Evolutionary conservation across 2,329 filamentous ascomycete genomes (phyloP).

Genomic region (Ophiostoma australiae): DNA sequence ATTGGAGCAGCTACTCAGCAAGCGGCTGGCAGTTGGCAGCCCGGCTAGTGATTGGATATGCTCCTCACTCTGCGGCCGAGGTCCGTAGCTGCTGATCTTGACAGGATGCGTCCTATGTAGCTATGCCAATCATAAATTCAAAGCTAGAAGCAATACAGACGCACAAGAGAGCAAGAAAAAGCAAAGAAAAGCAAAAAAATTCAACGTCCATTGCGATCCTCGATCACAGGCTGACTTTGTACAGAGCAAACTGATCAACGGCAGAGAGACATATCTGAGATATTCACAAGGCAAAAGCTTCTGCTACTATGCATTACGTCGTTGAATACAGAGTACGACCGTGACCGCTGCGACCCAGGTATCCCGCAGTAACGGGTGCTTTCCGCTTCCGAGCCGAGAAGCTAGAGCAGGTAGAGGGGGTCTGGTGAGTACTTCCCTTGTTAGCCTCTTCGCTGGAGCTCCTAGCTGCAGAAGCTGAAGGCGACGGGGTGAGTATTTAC

Average conservation of each 20-base stretch:
- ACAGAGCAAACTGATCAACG: neutral
- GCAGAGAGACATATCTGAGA: too few species aligned
- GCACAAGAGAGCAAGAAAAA: neutral
- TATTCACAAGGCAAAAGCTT: neutral
- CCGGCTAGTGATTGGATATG: neutral
- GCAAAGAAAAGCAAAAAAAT: neutral
- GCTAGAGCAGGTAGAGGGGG: neutral
- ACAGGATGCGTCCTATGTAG: neutral
- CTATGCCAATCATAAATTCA: neutral
- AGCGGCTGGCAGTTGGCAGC: neutral
- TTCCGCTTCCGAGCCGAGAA: conserved; percentile 1
- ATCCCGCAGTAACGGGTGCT: neutral
- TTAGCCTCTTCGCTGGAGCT: neutral
- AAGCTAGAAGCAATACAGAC: neutral
- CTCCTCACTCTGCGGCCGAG: neutral
- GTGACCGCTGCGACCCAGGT: neutral
- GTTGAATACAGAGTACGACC: neutral
- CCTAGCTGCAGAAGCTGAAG: conserved; percentile 7
- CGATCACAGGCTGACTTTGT: neutral
- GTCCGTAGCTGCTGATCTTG: neutral
- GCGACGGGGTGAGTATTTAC: neutral
- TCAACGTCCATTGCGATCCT: neutral
- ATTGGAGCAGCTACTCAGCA: neutral
- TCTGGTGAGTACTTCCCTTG: neutral
- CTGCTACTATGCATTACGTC: neutral